Conservation (phyloP, 2,329 filamentous ascomycete species). For the Bimuria novae-zelandiae region DNA sequence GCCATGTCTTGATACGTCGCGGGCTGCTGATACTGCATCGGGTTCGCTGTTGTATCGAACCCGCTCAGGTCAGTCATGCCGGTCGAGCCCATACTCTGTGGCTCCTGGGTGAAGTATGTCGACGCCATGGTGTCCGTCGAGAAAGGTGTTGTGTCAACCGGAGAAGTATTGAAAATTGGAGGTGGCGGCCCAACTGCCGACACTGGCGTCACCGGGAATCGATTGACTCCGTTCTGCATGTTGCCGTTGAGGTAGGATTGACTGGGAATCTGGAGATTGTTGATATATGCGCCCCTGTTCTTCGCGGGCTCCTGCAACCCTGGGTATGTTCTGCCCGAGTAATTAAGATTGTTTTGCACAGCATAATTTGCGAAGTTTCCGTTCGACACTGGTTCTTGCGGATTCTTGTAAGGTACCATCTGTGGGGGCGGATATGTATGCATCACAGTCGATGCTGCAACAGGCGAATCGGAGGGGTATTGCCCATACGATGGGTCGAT, state of each 20-base stretch:
- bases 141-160: constrained; percentile 39
- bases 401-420: constrained; percentile 29
- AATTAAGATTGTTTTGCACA: constrained; percentile 22
- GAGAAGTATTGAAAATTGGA: constrained; percentile 42
- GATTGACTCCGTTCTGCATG: constrained; percentile 27
- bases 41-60: constrained; percentile 30
- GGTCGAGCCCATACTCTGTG: constrained; percentile 28
- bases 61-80: constrained; percentile 26
- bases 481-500: constrained; percentile 36
- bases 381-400: constrained; percentile 21
- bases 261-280: constrained; percentile 34
- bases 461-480: constrained; percentile 30
- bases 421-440: constrained; percentile 48
- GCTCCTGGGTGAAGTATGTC: constrained; percentile 38
- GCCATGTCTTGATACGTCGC: constrained; percentile 39
- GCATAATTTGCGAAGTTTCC: constrained; percentile 29
- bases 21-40: constrained; percentile 37
- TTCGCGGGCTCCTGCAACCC: constrained; percentile 38
- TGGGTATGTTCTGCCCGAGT: constrained; percentile 41
- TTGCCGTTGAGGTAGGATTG: constrained; percentile 33
- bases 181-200: constrained; percentile 32
- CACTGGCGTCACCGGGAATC: constrained; percentile 35
- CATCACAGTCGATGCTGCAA: constrained; percentile 33
- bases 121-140: constrained; percentile 29
- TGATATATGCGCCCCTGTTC: constrained; percentile 32